A percentile compares a stretch with the other conserved stretches of the same genome.
phyloP scores from a whole-genome alignment of 768 basidiomycete genomes.

The Kockovaella imperatae region DNA sequence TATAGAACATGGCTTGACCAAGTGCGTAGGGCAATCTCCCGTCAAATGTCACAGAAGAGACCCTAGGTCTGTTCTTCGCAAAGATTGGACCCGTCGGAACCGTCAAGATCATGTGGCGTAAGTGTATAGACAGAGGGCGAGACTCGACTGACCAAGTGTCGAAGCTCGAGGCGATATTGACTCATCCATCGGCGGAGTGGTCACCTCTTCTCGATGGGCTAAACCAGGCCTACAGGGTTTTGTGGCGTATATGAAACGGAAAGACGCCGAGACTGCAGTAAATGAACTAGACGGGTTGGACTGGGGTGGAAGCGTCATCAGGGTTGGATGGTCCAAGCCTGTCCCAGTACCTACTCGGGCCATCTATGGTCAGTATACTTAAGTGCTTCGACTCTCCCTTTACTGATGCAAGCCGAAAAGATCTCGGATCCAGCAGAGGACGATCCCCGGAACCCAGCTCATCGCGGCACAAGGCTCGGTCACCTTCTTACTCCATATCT shows the following conservation, averaged over 20 bases:
- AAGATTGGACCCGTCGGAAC: conserved; percentile 75
- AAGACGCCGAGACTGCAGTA: conserved; percentile 80
- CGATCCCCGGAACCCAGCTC: not conserved
- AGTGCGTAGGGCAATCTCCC: conserved; percentile 61
- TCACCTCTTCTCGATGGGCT: conserved; percentile 56
- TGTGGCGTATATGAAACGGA: conserved; percentile 90
- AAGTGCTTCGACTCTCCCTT: not conserved
- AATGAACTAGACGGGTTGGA: conserved; percentile 86
- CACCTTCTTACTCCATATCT: too few relatives aligned
- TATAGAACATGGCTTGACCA: not conserved
- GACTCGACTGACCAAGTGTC: not conserved
- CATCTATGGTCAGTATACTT: conserved; percentile 58
- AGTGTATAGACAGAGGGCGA: too few relatives aligned
- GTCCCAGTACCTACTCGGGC: conserved; percentile 70
- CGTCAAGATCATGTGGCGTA: conserved; percentile 82
- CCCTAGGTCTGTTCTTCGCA: conserved; percentile 83
- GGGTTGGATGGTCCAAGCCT: conserved; percentile 96
- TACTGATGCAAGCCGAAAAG: not conserved
- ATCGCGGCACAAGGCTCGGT: not conserved
- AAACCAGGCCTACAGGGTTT: conserved; percentile 82
- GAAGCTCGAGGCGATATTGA: conserved; percentile 61
- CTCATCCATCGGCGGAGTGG: conserved; percentile 60
- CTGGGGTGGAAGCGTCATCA: conserved; percentile 81
- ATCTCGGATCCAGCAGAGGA: not conserved
- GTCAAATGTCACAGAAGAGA: conserved; percentile 72